phyloP scores from a whole-genome alignment of 1,139 yeast species.

The Diutina pseudorugosa region DNA sequence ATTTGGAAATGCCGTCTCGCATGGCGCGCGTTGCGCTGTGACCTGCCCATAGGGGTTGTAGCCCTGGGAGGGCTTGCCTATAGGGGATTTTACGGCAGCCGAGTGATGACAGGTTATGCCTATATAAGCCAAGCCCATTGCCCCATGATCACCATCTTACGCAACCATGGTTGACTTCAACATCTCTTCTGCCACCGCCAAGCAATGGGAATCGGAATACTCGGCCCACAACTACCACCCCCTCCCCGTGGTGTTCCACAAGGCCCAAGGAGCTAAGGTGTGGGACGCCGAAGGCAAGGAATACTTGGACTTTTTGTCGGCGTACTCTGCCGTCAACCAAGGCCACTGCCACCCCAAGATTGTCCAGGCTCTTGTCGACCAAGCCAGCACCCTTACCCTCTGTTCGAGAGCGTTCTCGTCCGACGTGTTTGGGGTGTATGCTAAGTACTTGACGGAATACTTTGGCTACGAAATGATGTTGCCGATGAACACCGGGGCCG shows the following conservation, averaged over 20 bases:
- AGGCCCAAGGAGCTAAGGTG: conserved; percentile 83
- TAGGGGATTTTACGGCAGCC: neutral
- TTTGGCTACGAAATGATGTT: conserved; percentile 86
- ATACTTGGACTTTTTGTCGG: conserved; percentile 78
- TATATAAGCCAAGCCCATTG: neutral
- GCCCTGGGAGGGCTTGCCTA: neutral
- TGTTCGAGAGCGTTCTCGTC: conserved; percentile 90
- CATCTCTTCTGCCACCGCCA: conserved; percentile 28
- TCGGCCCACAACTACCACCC: conserved; percentile 98
- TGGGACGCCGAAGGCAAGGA: conserved; percentile 97
- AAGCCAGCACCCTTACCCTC: conserved; percentile 73
- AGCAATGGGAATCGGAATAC: conserved; percentile 60
- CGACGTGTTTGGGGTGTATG: conserved; percentile 78
- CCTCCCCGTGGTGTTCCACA: conserved; percentile 82
- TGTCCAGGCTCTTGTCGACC: conserved; percentile 72
- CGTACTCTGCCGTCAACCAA: conserved; percentile 95
- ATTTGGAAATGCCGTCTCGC: neutral
- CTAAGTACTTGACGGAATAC: conserved; percentile 80
- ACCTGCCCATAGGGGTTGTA: conserved; percentile 3
- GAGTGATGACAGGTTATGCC: neutral
- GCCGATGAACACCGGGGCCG: conserved; percentile 99
- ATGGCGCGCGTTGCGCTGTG: conserved; percentile 1
- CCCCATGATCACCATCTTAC: neutral
- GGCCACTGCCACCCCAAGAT: conserved; percentile 98
- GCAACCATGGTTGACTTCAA: neutral